Evolutionary conservation across 257 asterid species (phyloP), one percentile per base, ranked within the genome.

Genomic region (Lavandula angustifolia): DNA sequence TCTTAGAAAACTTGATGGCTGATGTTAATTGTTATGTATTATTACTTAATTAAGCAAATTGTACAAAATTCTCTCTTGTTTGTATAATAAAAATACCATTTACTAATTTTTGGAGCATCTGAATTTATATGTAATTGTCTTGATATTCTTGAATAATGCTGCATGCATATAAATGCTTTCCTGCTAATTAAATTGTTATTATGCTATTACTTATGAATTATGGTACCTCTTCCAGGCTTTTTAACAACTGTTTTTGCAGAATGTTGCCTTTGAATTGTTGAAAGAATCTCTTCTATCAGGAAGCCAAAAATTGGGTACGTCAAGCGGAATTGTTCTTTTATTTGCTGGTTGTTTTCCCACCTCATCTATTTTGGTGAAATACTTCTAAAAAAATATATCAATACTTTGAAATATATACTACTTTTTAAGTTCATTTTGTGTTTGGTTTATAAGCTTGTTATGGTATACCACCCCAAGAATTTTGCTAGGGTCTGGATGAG

Each of bases 251-350:
- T 40, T 67, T 81, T 78, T 76, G 85, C 95, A 94, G 96, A 82
- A 90, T 77, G 95, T 84, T 67, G 99, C 99, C 65, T 82, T 83
- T 75, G 95, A 86, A 58, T 78, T 78, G 66, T 66, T 90, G 80
- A 81, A 75, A 71, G 96, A 90, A 66, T 85, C 91, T 59, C 84
- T 87, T 70, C 67, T 71, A 33, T 60, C 75, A 4, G 79, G 78
- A 46, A 75, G 73, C 51, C 81, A 62, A 69, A 80, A 70, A 62
- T 73, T 64, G 67, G 87, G 96, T 94, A 79, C 4, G 82, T 69
- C 52, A 16, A 32, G 53, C 55, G 68, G 66, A 73, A 47, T 29
- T 41, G 5, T 63, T 56, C 41, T 64, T 54, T 59, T n/a, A 3
- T 58, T 58, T 64, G 38, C 41, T 60, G 66, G 63, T 66, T 62